These are phyloP conservation scores for Spatholobus suberectus DNA, from an alignment of 306 rosid genomes.

Conservation along the genomic window DNA sequence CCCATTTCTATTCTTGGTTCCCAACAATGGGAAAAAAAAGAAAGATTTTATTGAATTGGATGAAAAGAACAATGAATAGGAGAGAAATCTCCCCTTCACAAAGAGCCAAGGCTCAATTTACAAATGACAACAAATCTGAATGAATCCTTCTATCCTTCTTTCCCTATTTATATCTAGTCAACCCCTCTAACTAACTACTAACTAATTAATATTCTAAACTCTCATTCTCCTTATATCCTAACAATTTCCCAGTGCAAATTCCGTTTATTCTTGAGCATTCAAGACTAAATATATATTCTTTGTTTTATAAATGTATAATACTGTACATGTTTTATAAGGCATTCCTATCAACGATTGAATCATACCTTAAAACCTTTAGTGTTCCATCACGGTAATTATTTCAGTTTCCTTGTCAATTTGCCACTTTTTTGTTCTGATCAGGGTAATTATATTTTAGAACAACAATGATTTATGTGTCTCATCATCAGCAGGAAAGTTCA, in stretches of 20 bases:
- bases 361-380: background rate
- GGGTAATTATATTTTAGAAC: background rate
- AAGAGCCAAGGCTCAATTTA: too few species aligned
- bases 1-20: too few species aligned
- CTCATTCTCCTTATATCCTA: too few species aligned
- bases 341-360: constrained; percentile 11
- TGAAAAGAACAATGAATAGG: too few species aligned
- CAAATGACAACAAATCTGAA: too few species aligned
- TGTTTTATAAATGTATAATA: background rate
- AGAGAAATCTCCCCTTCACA: too few species aligned
- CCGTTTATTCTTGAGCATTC: background rate
- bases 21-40: too few species aligned
- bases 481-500: constrained; percentile 50
- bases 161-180: too few species aligned
- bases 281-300: background rate
- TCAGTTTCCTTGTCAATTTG: background rate
- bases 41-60: too few species aligned
- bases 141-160: too few species aligned
- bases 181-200: too few species aligned
- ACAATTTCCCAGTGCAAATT: constrained; percentile 5
- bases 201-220: too few species aligned
- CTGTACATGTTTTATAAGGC: background rate
- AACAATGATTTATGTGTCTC: constrained; percentile 8
- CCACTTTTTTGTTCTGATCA: background rate
- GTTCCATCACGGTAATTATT: background rate